Evolutionary conservation across 306 rosid species (phyloP).

Genomic region (Sicyos baderoa): DNA sequence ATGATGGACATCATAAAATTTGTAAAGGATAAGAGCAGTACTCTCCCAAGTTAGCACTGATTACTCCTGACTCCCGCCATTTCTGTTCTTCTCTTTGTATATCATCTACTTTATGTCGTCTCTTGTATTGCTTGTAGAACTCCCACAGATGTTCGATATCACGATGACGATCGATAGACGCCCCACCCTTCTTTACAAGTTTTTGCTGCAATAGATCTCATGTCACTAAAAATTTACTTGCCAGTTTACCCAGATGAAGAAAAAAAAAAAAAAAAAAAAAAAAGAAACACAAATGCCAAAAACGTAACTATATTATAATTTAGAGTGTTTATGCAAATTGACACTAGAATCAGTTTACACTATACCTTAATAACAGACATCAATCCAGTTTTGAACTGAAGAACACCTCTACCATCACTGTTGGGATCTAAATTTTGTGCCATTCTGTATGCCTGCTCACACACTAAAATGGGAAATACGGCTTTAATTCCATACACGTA

Average conservation of each 20-base stretch:
- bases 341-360: slow-evolving; percentile 6
- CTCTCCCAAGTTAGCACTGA: slow-evolving; percentile 71
- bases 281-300: background rate
- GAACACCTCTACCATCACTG: slow-evolving; percentile 87
- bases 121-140: slow-evolving; percentile 69
- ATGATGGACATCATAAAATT: background rate
- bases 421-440: slow-evolving; percentile 84
- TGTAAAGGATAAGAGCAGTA: slow-evolving; percentile 32
- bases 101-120: slow-evolving; percentile 64
- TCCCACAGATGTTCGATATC: slow-evolving; percentile 79
- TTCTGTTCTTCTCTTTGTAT: slow-evolving; percentile 66
- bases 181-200: slow-evolving; percentile 74
- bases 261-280: no score
- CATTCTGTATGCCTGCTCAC: slow-evolving; percentile 94
- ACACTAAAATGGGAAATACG: slow-evolving; percentile 51
- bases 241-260: background rate
- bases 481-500: slow-evolving; percentile 5
- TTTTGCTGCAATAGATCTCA: slow-evolving; percentile 58
- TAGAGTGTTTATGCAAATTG: background rate
- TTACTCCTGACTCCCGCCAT: slow-evolving; percentile 75
- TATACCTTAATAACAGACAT: slow-evolving; percentile 89
- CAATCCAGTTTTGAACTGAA: slow-evolving; percentile 91
- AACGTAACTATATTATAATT: background rate
- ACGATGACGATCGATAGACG: slow-evolving; percentile 60
- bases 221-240: slow-evolving; percentile 17